Base-by-base conservation (phyloP, 805 yeast species). In the Alloascoidea hylecoeti region DNA sequence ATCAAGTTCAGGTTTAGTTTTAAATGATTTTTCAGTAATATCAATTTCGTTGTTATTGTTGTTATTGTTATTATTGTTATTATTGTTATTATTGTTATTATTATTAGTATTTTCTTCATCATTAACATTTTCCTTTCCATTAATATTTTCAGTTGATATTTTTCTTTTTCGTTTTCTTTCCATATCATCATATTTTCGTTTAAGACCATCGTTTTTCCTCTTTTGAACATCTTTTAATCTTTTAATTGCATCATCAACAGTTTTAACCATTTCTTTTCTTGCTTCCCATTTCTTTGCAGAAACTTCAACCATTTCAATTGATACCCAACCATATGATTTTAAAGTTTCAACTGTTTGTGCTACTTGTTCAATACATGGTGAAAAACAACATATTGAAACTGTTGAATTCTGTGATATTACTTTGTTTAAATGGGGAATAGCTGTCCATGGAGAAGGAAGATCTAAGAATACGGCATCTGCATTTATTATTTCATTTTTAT, bases 291-390 rank as follows among this genome's bases (percentile, higher is more conserved):
- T 71, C 47, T 70, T 74, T 4, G 88, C 84, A 33, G 80, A 78
- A 36, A 86, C 77, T 52, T 89, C 97, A 2, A 89, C 94, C 88
- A 85, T 82, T 57, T 92, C 95, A 16, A 92, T 75, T 14, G 72
- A 68, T 3, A 71, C 67, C 95, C 96, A 92, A 1, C 94, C 95
- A 34, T 76, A 55, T 23, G 63, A 68, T 46, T 78, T 76, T 41
- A 92, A 60, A 0, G 82, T 78, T 45, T 72, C 78, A 9, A 89
- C 75, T 0, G 97, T 83, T 52, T 82, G 78, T 41, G 79, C 79
- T 3, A 92, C 98, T 60, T 92, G 99, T 58, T 92, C 99, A 36
- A 92, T 82, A 57, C 99, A 92, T 5, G 99, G 99, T 32, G 95
- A 83, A 53, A 92, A 92, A 57, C 98, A 92, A 58, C 99, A 92